Conservation (phyloP, 2,329 filamentous ascomycete genomes). For the Xylaria multiplex region DNA sequence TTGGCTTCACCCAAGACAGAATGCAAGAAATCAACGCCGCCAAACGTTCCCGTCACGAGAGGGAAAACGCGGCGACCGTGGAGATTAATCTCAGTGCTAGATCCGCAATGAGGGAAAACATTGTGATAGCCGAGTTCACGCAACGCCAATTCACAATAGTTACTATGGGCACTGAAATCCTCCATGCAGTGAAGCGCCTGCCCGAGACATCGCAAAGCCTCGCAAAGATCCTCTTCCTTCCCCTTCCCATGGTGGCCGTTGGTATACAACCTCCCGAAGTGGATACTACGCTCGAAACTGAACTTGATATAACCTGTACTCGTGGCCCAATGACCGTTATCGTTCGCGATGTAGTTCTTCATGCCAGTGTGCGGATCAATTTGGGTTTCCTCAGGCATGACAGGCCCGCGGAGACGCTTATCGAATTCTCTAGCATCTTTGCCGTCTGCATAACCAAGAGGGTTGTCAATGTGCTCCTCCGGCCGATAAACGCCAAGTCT, state of each 20-base stretch:
- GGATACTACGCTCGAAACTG: slow-evolving; percentile 78
- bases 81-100: slow-evolving; percentile 71
- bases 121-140: slow-evolving; percentile 74
- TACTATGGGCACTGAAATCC: slow-evolving; percentile 83
- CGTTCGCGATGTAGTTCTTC: slow-evolving; percentile 99
- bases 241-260: slow-evolving; percentile 70
- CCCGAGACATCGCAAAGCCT: slow-evolving; percentile 79
- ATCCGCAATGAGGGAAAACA: slow-evolving; percentile 80
- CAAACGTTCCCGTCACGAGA: slow-evolving; percentile 79
- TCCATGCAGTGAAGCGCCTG: slow-evolving; percentile 82
- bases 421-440: slow-evolving; percentile 86
- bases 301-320: slow-evolving; percentile 85
- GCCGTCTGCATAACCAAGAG: slow-evolving; percentile 86
- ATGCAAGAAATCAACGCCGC: slow-evolving; percentile 85
- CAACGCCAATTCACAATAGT: slow-evolving; percentile 82
- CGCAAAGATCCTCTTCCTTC: slow-evolving; percentile 80
- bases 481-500: slow-evolving; percentile 83
- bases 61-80: slow-evolving; percentile 75
- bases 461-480: slow-evolving; percentile 80
- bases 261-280: slow-evolving; percentile 80
- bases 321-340: slow-evolving; percentile 86
- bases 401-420: slow-evolving; percentile 80
- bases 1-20: slow-evolving; percentile 80
- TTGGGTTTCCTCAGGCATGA: slow-evolving; percentile 75
- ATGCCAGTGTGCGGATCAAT: slow-evolving; percentile 85